phyloP scores from a whole-genome alignment of 345 rosid genomes.

The Heritiera littoralis region DNA sequence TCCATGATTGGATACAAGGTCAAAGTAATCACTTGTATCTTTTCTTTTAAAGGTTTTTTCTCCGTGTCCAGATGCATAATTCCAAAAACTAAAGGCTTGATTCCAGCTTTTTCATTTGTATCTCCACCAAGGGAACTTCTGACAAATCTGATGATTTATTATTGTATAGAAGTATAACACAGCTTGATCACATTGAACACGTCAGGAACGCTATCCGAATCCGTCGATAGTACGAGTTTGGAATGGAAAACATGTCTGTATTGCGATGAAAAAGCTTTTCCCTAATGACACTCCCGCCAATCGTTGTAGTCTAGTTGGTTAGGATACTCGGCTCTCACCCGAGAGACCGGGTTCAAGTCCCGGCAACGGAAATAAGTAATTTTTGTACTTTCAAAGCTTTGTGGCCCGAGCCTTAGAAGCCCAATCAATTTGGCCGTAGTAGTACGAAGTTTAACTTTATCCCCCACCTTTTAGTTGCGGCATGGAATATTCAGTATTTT shows the following conservation, averaged over 20 bases:
- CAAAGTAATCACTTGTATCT: background rate
- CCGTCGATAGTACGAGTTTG: background rate
- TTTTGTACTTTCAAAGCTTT: too few species aligned
- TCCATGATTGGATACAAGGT: background rate
- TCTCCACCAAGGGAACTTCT: background rate
- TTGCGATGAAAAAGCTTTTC: too few species aligned
- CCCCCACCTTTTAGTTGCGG: too few species aligned
- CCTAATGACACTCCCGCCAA: too few species aligned
- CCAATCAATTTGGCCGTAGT: background rate
- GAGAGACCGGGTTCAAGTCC: slow-evolving; percentile 46
- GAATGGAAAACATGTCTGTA: background rate
- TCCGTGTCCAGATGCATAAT: background rate
- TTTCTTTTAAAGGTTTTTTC: background rate
- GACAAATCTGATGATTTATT: background rate
- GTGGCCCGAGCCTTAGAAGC: too few species aligned
- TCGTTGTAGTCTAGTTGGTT: slow-evolving; percentile 52
- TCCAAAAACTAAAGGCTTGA: background rate
- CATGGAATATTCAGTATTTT: too few species aligned
- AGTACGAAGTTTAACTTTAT: background rate
- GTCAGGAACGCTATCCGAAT: background rate
- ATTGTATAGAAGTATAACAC: too few species aligned
- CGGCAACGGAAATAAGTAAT: slow-evolving; percentile 22
- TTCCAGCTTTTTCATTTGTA: background rate
- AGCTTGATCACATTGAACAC: background rate
- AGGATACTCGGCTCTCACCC: slow-evolving; percentile 51